A percentile compares a stretch with the other conserved stretches of the same genome.
Evolutionary conservation across 768 basidiomycete genomes (phyloP).

Genomic region (Russula emetica): DNA sequence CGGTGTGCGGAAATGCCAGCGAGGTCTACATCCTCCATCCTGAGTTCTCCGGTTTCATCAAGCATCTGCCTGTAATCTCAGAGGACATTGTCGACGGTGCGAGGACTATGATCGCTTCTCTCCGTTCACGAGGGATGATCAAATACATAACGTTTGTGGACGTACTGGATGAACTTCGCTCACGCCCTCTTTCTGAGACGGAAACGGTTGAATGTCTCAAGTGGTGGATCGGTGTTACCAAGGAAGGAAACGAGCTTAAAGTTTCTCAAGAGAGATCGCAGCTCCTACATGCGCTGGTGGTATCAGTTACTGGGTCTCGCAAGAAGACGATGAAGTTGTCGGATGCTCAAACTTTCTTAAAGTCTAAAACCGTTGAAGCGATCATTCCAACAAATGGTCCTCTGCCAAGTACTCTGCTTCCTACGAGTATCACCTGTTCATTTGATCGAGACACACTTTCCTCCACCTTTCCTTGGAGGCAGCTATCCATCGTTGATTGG

Average conservation of each 20-base stretch:
- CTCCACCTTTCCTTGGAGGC: conserved; percentile 68
- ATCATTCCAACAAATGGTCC: conserved; percentile 71
- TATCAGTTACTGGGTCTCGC: conserved; percentile 42
- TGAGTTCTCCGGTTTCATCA: conserved; percentile 69
- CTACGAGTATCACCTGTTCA: conserved; percentile 56
- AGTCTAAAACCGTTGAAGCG: conserved; percentile 49
- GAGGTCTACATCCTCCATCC: conserved; percentile 73
- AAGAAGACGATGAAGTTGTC: conserved; percentile 65
- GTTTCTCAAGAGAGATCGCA: conserved; percentile 45
- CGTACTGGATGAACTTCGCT: conserved; percentile 70
- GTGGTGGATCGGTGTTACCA: too few relatives aligned
- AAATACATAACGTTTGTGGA: conserved; percentile 76
- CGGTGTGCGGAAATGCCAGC: conserved; percentile 61
- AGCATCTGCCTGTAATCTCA: conserved; percentile 70
- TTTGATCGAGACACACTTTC: conserved; percentile 50
- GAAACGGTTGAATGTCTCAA: conserved; percentile 53
- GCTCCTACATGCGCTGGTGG: conserved; percentile 66
- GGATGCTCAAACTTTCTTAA: conserved; percentile 67
- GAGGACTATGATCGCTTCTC: conserved; percentile 51
- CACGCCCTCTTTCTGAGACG: conserved; percentile 60
- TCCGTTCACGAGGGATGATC: conserved; percentile 62
- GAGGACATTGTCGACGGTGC: conserved; percentile 54
- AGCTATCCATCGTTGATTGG: conserved; percentile 76
- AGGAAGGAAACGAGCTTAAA: too few relatives aligned
- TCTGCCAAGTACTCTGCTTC: conserved; percentile 68